Evolutionary conservation across 805 yeast species (phyloP), one percentile per base, ranked within the genome.

Genomic region (Suhomyces xylopsoci): DNA sequence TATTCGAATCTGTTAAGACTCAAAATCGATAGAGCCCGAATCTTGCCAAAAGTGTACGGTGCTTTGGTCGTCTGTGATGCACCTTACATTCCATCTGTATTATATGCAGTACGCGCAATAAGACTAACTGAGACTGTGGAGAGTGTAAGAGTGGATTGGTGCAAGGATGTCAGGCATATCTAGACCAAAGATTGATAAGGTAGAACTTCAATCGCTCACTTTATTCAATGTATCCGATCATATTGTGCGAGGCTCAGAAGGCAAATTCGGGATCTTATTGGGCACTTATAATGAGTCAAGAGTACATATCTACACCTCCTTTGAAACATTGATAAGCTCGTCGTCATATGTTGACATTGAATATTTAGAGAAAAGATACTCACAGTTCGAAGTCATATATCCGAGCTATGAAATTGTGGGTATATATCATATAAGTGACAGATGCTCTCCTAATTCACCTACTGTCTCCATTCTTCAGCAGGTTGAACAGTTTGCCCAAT

Each of bases 221-320:
- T 56, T 73, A 20, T 60, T 71, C 46, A 64, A 66, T 28, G 59
- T 71, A 2, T 60, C 72, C 3, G 76, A 70, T 58, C 68, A 63
- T 34, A 48, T 61, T 3, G 55, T 69, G 9, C 59, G 76, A 40
- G 51, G 56, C 3, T 50, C 57, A 7, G 36, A 49, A 2, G 55
- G 51, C 34, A 48, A 48, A 2, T 57, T 62, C 52, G 78, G 78
- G 0, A 59, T 70, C 3, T 51, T 74, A 19, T 51, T 71, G 14
- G 77, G 77, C 1, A 30, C 46, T 7, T 49, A 24, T 3, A 53
- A 58, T 10, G 56, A 51, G 4, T 25, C 40, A 1, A 45, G 34
- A n/a, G 53, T 63, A 3, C 52, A 55, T 1, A 56, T 67, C 6
- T 24, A 50, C 20, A 67, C 66, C n/a, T 64, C 71, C 5, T 70